Percentiles rank a stretch among this genome's conserved stretches.
These are phyloP conservation scores for Aspergillus luchuensis DNA, from an alignment of 2,329 filamentous ascomycete genomes.

Conservation along the genomic window DNA sequence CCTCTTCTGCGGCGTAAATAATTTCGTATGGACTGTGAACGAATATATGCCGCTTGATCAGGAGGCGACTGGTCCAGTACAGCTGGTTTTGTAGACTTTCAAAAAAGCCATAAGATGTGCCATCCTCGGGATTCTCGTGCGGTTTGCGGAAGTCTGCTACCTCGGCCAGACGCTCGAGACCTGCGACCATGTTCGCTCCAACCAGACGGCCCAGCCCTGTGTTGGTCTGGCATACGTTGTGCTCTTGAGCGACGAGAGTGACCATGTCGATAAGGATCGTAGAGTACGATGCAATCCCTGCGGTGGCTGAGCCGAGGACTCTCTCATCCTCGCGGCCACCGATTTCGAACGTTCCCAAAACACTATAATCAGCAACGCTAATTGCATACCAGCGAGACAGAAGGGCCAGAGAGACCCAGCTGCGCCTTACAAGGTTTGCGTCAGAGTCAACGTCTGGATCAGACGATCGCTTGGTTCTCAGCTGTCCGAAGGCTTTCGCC, in stretches of 20 bases:
- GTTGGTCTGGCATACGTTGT: constrained; percentile 40
- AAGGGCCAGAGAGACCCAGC: constrained; percentile 44
- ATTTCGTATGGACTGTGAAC: constrained; percentile 46
- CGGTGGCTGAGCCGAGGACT: constrained; percentile 38
- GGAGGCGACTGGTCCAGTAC: constrained; percentile 46
- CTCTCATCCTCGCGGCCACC: constrained; percentile 43
- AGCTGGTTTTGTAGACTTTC: constrained; percentile 44
- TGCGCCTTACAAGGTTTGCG: constrained; percentile 42
- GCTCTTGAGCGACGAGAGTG: constrained; percentile 36
- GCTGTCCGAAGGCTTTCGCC: constrained; percentile 42
- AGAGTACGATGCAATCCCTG: constrained; percentile 42
- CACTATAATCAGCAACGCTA: constrained; percentile 43
- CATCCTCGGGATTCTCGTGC: constrained; percentile 30
- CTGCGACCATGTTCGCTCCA: constrained; percentile 38
- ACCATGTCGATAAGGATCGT: constrained; percentile 41
- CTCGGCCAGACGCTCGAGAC: constrained; percentile 42
- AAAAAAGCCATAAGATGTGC: constrained; percentile 29
- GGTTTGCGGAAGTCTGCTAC: constrained; percentile 38
- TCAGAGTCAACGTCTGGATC: constrained; percentile 45
- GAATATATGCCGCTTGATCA: constrained; percentile 47
- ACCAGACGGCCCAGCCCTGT: constrained; percentile 40
- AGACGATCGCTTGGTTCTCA: constrained; percentile 37
- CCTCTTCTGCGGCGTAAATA: constrained; percentile 42
- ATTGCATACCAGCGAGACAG: constrained; percentile 46
- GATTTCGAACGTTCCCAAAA: constrained; percentile 42